phyloP scores from a whole-genome alignment of 164 flowering plant genomes.

The Amborella trichopoda region DNA sequence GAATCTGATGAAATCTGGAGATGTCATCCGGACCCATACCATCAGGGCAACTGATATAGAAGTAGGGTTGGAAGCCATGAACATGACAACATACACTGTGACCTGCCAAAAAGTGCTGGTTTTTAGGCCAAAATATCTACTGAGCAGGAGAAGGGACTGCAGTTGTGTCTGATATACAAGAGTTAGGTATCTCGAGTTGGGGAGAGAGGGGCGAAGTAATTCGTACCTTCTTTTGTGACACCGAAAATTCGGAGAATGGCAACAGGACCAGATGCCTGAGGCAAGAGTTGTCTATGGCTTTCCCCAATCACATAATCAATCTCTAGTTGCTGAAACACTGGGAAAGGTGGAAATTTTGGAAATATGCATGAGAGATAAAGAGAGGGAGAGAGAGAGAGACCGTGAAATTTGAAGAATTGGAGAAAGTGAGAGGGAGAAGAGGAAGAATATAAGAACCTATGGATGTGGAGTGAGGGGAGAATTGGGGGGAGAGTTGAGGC shows the following conservation, averaged over 20 bases:
- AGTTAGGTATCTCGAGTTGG: no score
- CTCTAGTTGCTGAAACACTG: conserved; percentile 94
- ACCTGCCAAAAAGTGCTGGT: conserved; percentile 45
- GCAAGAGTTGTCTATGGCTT: conserved; percentile 44
- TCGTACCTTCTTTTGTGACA: conserved; percentile 83
- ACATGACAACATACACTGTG: conserved; percentile 91
- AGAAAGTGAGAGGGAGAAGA: not conserved
- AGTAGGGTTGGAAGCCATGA: conserved; percentile 96
- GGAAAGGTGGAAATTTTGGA: conserved; percentile 1
- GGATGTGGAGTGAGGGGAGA: conserved; percentile 30
- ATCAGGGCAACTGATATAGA: conserved; percentile 74
- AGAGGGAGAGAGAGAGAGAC: not conserved
- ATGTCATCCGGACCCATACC: conserved; percentile 97
- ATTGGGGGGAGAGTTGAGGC: conserved; percentile 45
- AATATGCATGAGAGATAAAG: not conserved
- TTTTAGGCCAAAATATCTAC: no score
- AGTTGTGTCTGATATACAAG: no score
- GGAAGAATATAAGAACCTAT: conserved; percentile 28
- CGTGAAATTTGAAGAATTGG: not conserved
- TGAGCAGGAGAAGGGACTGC: no score
- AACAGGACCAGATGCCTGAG: conserved; percentile 53
- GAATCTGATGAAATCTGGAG: conserved; percentile 56
- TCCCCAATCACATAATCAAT: conserved; percentile 91
- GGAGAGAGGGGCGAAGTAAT: no score
- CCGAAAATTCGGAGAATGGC: conserved; percentile 90